phyloP scores from a whole-genome alignment of 2,329 filamentous ascomycete genomes.

The Rutstroemia sp. region DNA sequence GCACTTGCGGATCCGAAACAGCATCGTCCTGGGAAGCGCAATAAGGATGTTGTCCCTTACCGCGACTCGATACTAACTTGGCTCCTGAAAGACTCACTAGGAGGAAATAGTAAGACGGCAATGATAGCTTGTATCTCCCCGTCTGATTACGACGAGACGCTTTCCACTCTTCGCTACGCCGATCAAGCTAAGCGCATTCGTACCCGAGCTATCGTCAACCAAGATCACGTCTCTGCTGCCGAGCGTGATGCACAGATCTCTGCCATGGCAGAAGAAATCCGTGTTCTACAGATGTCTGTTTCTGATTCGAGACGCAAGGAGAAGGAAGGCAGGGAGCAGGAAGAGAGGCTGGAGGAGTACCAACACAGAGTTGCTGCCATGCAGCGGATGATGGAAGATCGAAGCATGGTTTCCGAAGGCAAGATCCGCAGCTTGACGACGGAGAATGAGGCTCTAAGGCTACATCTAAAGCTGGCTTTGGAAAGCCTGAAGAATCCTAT shows the following conservation, averaged over 20 bases:
- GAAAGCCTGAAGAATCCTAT: slow-evolving; percentile 89
- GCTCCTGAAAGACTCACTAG: slow-evolving; percentile 91
- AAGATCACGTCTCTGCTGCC: slow-evolving; percentile 85
- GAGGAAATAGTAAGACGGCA: slow-evolving; percentile 95
- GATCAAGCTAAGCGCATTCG: slow-evolving; percentile 97
- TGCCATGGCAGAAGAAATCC: slow-evolving; percentile 94
- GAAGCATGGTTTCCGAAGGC: slow-evolving; percentile 79
- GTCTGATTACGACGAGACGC: slow-evolving; percentile 92
- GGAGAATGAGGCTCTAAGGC: slow-evolving; percentile 80
- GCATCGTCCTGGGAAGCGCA: slow-evolving; percentile 47
- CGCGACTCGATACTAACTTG: slow-evolving; percentile 78
- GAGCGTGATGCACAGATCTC: slow-evolving; percentile 91
- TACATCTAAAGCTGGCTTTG: slow-evolving; percentile 82
- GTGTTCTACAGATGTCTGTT: slow-evolving; percentile 69
- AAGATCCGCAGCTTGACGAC: slow-evolving; percentile 87
- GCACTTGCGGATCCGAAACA: slow-evolving; percentile 70
- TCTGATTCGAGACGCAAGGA: slow-evolving; percentile 58
- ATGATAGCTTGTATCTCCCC: slow-evolving; percentile 99
- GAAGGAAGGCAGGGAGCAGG: slow-evolving; percentile 61
- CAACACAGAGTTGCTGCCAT: slow-evolving; percentile 83
- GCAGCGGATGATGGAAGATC: slow-evolving; percentile 95
- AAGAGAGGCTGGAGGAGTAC: slow-evolving; percentile 87
- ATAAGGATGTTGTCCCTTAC: slow-evolving; percentile 77
- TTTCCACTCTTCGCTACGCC: slow-evolving; percentile 92
- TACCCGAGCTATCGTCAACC: slow-evolving; percentile 89